A percentile compares a stretch with the other conserved stretches of the same genome.
Conservation (phyloP, 768 basidiomycete species). For the Rhodotorula taiwanensis region DNA sequence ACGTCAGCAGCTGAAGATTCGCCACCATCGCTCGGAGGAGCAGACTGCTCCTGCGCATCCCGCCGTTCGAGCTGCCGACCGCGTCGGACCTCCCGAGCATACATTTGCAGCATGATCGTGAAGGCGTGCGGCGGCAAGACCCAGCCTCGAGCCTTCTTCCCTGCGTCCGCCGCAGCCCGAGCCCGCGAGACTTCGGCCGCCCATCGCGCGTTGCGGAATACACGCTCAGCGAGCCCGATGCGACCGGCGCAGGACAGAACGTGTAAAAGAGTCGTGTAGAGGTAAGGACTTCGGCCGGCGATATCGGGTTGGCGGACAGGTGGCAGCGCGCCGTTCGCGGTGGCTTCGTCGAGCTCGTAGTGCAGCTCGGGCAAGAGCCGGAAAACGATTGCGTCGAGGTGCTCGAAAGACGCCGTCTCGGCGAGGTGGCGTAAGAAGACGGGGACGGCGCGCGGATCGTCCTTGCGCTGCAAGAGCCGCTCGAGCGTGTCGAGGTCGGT, state of each 20-base stretch:
- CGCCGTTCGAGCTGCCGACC: conserved; percentile 20
- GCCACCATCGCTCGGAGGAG: no score
- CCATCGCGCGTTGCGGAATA: conserved; percentile 59
- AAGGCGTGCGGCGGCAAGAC: conserved; percentile 60
- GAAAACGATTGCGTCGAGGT: conserved; percentile 53
- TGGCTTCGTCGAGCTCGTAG: not conserved
- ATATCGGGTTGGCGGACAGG: not conserved
- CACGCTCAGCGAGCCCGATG: conserved; percentile 55
- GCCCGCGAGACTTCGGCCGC: conserved; percentile 43
- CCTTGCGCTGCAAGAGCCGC: not conserved
- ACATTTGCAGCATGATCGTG: conserved; percentile 63
- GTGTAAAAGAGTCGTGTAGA: conserved; percentile 58
- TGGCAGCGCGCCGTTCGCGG: not conserved
- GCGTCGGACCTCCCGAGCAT: conserved; percentile 43
- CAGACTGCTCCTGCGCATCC: no score
- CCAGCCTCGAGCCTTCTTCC: no score
- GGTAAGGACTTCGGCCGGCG: conserved; percentile 47
- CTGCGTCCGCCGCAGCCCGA: no score
- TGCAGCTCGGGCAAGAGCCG: conserved; percentile 51
- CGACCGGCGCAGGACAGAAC: conserved; percentile 56
- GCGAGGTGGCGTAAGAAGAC: conserved; percentile 54
- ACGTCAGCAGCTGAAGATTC: no score
- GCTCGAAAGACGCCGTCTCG: conserved; percentile 50
- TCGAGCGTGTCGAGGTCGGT: not conserved
- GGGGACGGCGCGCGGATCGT: conserved; percentile 48